Evolutionary conservation across 2,329 filamentous ascomycete species (phyloP).

Genomic region (Verticillium tricorpus): DNA sequence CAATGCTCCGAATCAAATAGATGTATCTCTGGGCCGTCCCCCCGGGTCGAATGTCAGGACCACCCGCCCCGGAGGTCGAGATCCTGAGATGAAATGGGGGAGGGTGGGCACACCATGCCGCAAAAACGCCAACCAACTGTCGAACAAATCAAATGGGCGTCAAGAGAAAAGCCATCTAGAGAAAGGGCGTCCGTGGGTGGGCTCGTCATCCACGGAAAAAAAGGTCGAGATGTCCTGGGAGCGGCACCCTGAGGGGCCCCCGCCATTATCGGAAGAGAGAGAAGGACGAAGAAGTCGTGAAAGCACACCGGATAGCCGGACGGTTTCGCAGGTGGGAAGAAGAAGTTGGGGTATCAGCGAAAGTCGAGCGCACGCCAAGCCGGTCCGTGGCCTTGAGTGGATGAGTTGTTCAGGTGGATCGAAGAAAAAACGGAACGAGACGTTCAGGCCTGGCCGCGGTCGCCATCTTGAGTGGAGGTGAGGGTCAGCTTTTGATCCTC

Average conservation of each 20-base stretch:
- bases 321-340: not conserved
- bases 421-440: conserved; percentile 5
- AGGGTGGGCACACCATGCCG: not conserved
- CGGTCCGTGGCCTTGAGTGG: not conserved
- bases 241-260: too few relatives aligned
- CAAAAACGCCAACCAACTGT: not conserved
- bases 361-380: conserved; percentile 2
- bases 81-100: not conserved
- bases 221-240: not conserved
- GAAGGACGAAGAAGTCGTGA: not conserved
- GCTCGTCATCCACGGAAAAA: not conserved
- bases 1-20: not conserved
- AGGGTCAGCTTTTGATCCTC: not conserved
- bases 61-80: not conserved
- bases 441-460: conserved; percentile 26
- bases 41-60: not conserved
- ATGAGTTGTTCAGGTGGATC: not conserved
- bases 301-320: not conserved
- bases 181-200: not conserved
- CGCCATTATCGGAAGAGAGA: not conserved
- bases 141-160: not conserved
- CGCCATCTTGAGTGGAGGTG: conserved; percentile 26
- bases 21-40: not conserved
- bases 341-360: conserved; percentile 4
- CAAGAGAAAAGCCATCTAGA: not conserved